Conservation (phyloP, 495 filamentous ascomycete genomes). For the Viridothelium virens region DNA sequence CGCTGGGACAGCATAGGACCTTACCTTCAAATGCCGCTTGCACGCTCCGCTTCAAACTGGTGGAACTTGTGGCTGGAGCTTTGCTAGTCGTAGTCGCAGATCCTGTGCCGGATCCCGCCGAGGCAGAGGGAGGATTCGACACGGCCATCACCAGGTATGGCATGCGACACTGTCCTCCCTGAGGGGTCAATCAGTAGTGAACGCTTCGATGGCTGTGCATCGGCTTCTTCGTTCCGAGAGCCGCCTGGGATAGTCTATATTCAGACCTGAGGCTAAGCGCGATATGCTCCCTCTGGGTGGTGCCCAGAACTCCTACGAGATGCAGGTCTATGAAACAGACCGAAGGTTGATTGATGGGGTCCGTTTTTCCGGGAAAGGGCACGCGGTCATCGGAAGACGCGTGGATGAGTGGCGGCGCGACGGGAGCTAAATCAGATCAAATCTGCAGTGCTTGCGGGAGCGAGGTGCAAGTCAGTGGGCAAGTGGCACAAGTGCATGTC, state of each 20-base stretch:
- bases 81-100: constrained; percentile 13
- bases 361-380: not conserved
- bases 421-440: not conserved
- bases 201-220: not conserved
- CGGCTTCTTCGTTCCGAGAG: not conserved
- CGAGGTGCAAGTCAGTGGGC: not conserved
- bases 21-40: constrained; percentile 76
- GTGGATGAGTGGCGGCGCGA: not conserved
- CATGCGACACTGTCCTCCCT: not conserved
- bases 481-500: not conserved
- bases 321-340: not conserved
- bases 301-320: not conserved
- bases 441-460: not conserved
- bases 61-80: not conserved
- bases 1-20: constrained; percentile 21
- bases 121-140: constrained; percentile 17
- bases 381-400: constrained; percentile 7
- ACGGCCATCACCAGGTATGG: not conserved
- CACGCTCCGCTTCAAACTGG: constrained; percentile 57
- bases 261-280: not conserved
- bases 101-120: not conserved
- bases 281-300: not conserved
- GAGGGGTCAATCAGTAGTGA: not conserved
- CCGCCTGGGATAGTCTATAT: not conserved
- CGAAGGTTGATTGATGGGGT: not conserved